A percentile compares a stretch with the other conserved stretches of the same genome.
phyloP scores from a whole-genome alignment of 805 yeast species.

The Starmerella kuoi region DNA sequence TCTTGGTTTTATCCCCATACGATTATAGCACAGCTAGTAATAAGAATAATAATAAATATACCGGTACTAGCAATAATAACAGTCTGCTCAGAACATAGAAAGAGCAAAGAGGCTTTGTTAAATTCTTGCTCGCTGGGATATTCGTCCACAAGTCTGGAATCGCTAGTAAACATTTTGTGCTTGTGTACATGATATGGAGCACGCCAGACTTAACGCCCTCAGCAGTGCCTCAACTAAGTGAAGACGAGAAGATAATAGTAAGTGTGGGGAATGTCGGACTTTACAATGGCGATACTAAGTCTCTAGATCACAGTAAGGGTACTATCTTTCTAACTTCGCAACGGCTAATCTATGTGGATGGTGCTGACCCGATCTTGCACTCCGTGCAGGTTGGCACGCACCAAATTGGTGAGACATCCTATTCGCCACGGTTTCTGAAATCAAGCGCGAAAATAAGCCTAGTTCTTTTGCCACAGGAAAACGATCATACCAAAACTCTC shows the following conservation, averaged over 20 bases:
- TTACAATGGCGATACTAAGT: conserved; percentile 57
- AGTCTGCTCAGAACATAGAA: no score
- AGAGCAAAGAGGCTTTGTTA: no score
- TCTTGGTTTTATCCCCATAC: no score
- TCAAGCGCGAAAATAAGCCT: conserved; percentile 67
- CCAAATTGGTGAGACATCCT: conserved; percentile 33
- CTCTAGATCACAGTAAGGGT: conserved; percentile 55
- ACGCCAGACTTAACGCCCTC: conserved; percentile 27
- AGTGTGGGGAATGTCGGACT: conserved; percentile 54
- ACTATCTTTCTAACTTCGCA: conserved; percentile 63
- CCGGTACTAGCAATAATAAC: no score
- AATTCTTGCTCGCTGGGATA: no score
- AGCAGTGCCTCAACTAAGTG: conserved; percentile 26
- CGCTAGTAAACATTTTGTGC: no score
- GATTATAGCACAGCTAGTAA: no score
- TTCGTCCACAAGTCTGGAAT: no score
- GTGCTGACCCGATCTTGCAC: conserved; percentile 30
- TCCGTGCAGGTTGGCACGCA: conserved; percentile 40
- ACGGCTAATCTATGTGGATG: conserved; percentile 63
- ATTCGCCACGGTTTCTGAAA: conserved; percentile 46
- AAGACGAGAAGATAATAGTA: conserved; percentile 40
- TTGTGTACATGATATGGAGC: conserved; percentile 20
- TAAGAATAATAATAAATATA: no score
- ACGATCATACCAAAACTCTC: not conserved
- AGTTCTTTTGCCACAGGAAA: conserved; percentile 5